phyloP scores from a whole-genome alignment of 495 filamentous ascomycete genomes.

The Astrothelium subdiscretum region DNA sequence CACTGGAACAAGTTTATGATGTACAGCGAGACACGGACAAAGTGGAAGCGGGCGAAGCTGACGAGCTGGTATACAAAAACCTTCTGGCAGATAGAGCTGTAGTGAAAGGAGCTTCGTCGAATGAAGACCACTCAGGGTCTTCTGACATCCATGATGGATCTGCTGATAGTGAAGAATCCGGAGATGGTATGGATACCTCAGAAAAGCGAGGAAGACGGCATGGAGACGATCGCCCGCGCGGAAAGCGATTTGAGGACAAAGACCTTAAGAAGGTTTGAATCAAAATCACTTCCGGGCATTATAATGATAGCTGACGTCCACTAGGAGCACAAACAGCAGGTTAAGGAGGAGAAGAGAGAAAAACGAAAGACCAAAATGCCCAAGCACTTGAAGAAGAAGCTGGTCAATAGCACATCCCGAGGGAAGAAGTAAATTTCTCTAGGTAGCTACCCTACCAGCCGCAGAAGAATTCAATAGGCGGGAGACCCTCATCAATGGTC shows the following conservation, averaged over 20 bases:
- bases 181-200: slow-evolving; percentile 23
- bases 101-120: slow-evolving; percentile 18
- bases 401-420: slow-evolving; percentile 40
- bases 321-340: slow-evolving; percentile 69
- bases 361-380: slow-evolving; percentile 89
- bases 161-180: slow-evolving; percentile 33
- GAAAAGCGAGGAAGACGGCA: slow-evolving; percentile 3
- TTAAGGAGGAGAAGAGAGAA: slow-evolving; percentile 91
- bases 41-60: slow-evolving; percentile 57
- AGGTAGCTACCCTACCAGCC: not conserved
- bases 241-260: slow-evolving; percentile 86
- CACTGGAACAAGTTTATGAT: slow-evolving; percentile 87
- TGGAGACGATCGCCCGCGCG: slow-evolving; percentile 54
- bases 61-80: slow-evolving; percentile 66
- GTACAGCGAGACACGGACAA: slow-evolving; percentile 79
- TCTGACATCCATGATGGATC: slow-evolving; percentile 23
- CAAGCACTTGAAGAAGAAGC: slow-evolving; percentile 80
- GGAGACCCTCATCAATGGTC: too few relatives aligned
- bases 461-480: too few relatives aligned
- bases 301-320: slow-evolving; percentile 13
- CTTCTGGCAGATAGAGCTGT: slow-evolving; percentile 49
- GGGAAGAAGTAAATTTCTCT: slow-evolving; percentile 19
- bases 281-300: not conserved
- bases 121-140: slow-evolving; percentile 31
- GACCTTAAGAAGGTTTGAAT: slow-evolving; percentile 58